Percentiles rank a stretch among this genome's conserved stretches.
Evolutionary conservation across 2,329 filamentous ascomycete genomes (phyloP).

Genomic region (Calonectria pseudoreteaudii): DNA sequence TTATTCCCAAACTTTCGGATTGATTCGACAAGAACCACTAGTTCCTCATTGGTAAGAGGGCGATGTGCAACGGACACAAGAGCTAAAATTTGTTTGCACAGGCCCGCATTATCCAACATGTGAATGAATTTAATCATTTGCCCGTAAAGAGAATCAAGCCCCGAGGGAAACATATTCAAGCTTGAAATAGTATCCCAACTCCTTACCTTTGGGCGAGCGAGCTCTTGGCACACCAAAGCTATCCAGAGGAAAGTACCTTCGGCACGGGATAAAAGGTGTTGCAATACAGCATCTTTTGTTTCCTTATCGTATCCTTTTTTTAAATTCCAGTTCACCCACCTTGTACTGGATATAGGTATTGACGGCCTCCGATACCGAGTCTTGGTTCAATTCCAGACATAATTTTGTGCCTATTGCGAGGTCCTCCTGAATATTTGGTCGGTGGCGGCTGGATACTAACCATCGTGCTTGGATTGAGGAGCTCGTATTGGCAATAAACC

Average conservation of each 20-base stretch:
- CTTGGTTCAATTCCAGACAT: constrained; percentile 48
- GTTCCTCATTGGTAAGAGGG: constrained; percentile 51
- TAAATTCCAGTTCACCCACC: neutral
- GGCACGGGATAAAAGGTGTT: neutral
- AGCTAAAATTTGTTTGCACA: constrained; percentile 51
- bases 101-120: constrained; percentile 39
- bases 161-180: constrained; percentile 45
- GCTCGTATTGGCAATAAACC: constrained; percentile 28
- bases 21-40: constrained; percentile 38
- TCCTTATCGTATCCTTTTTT: neutral
- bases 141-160: constrained; percentile 51
- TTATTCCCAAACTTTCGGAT: constrained; percentile 1
- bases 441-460: constrained; percentile 59
- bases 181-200: constrained; percentile 22
- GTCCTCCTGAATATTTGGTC: constrained; percentile 22
- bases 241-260: neutral
- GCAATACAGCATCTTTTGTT: neutral
- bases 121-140: constrained; percentile 52
- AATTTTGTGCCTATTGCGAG: constrained; percentile 49
- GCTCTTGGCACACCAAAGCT: constrained; percentile 35
- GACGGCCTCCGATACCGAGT: constrained; percentile 50
- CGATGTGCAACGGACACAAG: constrained; percentile 46
- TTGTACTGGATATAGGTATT: constrained; percentile 52
- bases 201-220: constrained; percentile 15
- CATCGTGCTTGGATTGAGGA: constrained; percentile 48